phyloP scores from a whole-genome alignment of 345 rosid species.

The Camelina laxa region DNA sequence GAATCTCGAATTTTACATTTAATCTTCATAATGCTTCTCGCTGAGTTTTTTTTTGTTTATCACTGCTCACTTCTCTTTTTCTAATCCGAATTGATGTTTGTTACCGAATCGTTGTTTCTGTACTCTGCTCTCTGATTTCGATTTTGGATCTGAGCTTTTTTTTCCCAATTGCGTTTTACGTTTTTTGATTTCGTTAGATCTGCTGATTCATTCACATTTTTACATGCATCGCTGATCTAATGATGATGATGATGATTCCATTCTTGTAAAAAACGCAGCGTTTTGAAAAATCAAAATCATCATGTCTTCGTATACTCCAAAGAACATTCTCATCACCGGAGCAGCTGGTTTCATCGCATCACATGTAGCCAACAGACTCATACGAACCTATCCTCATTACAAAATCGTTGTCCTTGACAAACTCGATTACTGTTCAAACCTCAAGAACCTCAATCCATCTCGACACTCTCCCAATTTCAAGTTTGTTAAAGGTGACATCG shows the following conservation, averaged over 20 bases:
- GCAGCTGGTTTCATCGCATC: constrained; percentile 92
- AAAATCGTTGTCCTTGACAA: constrained; percentile 90
- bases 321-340: constrained; percentile 87
- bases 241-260: background rate
- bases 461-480: constrained; percentile 73
- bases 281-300: background rate
- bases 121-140: constrained; percentile 9
- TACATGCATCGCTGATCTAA: constrained; percentile 15
- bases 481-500: constrained; percentile 85
- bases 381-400: constrained; percentile 76
- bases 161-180: background rate
- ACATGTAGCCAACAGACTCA: constrained; percentile 78
- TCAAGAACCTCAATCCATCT: constrained; percentile 75
- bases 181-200: constrained; percentile 28
- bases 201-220: background rate
- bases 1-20: background rate
- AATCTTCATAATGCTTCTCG: background rate
- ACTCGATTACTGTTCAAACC: constrained; percentile 87
- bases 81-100: background rate
- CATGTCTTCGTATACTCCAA: constrained; percentile 65
- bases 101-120: background rate
- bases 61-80: background rate
- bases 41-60: background rate
- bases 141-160: constrained; percentile 14
- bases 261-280: constrained; percentile 5